These are phyloP conservation scores for Saturnispora zaruensis DNA, from an alignment of 805 yeast genomes.

Conservation along the genomic window DNA sequence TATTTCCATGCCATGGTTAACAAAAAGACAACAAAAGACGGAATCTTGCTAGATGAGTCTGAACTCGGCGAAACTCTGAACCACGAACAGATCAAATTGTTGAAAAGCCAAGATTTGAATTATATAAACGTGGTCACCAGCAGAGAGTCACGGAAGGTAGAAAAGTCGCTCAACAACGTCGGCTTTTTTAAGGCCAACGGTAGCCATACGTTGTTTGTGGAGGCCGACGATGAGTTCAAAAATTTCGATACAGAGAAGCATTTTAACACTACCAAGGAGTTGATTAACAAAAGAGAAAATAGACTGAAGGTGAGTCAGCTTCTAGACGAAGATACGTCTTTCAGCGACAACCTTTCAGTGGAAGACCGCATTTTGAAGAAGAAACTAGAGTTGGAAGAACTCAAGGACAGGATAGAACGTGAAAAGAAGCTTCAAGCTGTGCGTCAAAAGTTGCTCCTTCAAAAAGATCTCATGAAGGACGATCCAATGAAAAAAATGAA, in stretches of 20 bases:
- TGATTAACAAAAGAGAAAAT: slow-evolving; percentile 61
- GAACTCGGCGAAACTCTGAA: slow-evolving; percentile 46
- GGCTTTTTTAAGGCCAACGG: slow-evolving; percentile 49
- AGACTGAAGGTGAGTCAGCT: slow-evolving; percentile 58
- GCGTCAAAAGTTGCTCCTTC: slow-evolving; percentile 63
- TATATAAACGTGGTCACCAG: slow-evolving; percentile 72
- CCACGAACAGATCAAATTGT: slow-evolving; percentile 68
- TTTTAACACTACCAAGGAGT: slow-evolving; percentile 62
- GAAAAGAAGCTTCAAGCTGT: slow-evolving; percentile 59
- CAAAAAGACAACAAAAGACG: slow-evolving; percentile 57
- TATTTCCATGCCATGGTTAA: slow-evolving; percentile 90
- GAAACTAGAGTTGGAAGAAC: slow-evolving; percentile 47
- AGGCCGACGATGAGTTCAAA: slow-evolving; percentile 44
- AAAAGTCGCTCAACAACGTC: slow-evolving; percentile 42
- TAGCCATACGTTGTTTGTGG: slow-evolving; percentile 81
- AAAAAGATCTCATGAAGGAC: slow-evolving; percentile 85
- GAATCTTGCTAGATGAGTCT: slow-evolving; percentile 59
- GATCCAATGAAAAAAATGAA: slow-evolving; percentile 65
- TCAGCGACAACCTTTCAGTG: slow-evolving; percentile 21
- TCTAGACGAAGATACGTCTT: slow-evolving; percentile 17
- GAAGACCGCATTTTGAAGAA: slow-evolving; percentile 26
- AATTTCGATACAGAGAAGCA: slow-evolving; percentile 53
- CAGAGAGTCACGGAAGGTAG: slow-evolving; percentile 58
- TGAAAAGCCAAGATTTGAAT: slow-evolving; percentile 86
- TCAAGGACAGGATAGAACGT: slow-evolving; percentile 62